Evolutionary conservation across 352 stramenopile genomes (phyloP), one percentile per base, ranked within the genome.

Genomic region (Phytopythium litorale): DNA sequence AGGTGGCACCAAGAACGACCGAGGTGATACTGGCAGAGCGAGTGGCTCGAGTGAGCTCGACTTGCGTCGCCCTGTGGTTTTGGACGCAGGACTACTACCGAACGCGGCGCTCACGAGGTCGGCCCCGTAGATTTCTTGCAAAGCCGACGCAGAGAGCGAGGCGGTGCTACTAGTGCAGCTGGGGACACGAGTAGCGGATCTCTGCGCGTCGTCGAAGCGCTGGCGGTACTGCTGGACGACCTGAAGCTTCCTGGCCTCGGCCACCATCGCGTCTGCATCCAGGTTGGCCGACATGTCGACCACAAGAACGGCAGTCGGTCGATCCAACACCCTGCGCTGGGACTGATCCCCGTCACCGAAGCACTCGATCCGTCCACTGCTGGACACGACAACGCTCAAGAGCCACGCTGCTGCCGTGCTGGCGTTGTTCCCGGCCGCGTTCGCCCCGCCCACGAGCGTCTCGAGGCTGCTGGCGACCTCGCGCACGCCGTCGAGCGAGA

Each of bases 401-500:
- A 83, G 53, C 54, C 7, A 49, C 6, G 18, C 18, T 4, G 30
- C 11, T 13, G 49, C 13, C 4, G 51, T n/a, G 33, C 6, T 62
- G 35, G 13, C 54, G 42, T 54, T 59, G 11, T 37, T 57, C 32
- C 12, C 53, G 33, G 25, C 52, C 40, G 16, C 33, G 11, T 8
- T 48, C 18, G 37, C 49, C 4, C 16, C 45, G 8, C 23, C 18
- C 13, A 57, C 18, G 4, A 88, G 52, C 15, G 48, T 59, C 57
- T 91, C 78, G 0, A 93, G 56, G 1, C 66, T 67, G 43, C 50
- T 84, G 0, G 81, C 84, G 9, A 93, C 65, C 4, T 58, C 53
- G 18, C 84, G 81, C 21, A 91, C 65, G 12, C 81, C 81, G 54
- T 91, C 80, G 3, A 89, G 68, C 18, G 80, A 85, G 54, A 93